Base-by-base conservation (phyloP, 345 rosid genomes). In the Brassica rapa region DNA sequence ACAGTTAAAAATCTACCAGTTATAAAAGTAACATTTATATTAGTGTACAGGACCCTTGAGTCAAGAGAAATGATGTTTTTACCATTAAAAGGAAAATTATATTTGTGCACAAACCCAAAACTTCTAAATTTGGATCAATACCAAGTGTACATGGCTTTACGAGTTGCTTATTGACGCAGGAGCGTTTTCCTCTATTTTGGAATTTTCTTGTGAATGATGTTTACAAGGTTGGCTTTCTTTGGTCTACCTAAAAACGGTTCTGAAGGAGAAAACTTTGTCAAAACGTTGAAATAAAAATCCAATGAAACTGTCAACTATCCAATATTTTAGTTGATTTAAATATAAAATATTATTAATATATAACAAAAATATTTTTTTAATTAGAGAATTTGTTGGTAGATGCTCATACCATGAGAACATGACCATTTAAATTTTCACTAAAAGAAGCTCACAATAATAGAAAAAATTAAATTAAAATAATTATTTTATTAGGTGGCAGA, bases 61-160 rank as follows among this genome's bases (percentile, higher is more conserved):
- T 39, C 46, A 3, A 39, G 46, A 39, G 14, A 39, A 39, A 39
- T 39, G 46, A 39, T 39, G 41, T 35, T 35, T 8, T 39, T 10
- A 39, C 46, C 46, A 39, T 10, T 3, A 39, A 39, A 7, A 9
- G 4, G 10, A 3, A 8, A 7, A 35, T 1, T 35, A 35, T 32
- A 35, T 35, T 32, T 6, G 37, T 32, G 37, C 37, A 5, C 19
- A 61, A 62, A 49, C 63, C 63, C 27, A 32, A 76, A 61, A 29
- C 68, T 14, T 68, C 53, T 14, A 76, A 30, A 61, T 14, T 23
- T 62, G 70, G 39, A 70, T 62, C 1, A 62, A 70, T 21, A 19
- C 62, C 69, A 76, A 76, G 63, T 76, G 80, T 49, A 69, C 49
- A 33, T 25, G 6, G 55, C 64, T 74, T 33, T 39, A 30, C 39